Base-by-base conservation (phyloP, 176 grass and related monocot genomes). In the Raddia distichophylla region DNA sequence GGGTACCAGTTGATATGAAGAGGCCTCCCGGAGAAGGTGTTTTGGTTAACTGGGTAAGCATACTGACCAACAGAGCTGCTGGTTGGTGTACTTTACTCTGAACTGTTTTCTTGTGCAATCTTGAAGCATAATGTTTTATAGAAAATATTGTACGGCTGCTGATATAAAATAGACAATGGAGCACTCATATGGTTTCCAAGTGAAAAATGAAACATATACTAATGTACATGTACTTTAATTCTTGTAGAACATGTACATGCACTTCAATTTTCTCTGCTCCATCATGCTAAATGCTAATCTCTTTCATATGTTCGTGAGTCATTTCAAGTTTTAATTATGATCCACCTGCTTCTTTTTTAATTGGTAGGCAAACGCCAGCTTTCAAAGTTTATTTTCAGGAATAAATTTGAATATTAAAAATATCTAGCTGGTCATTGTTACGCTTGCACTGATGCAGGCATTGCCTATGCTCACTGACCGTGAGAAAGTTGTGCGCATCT, bases 1-100 rank as follows among this genome's bases (percentile, higher is more conserved):
- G 93, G 75, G 69, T 93, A 64, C 97, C 97, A 43, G 97, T 99
- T 80, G 91, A 96, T 82, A 93, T 95, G 93, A 96, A 93, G 82
- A 92, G 87, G 80, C 85, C 91, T 71, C 80, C 93, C 20, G 97
- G 93, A 46, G 90, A 99, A 91, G 93, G 91, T 76, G 91, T 93
- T 87, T 67, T 99, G 67, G 93, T 99, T 35, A 85, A 90, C 73
- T 99, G 97, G 97, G 97, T 99, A 79, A 80, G 86, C 27, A 77
- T 76, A 63, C 32, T 50, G n/a, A 52, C 17, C 64, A 74, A 67
- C 37, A 66, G 55, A 66, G 16, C 59, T 71, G 53, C 72, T 20
- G n/a, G 33, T 67, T 60, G 32, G 67, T 84, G 10, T 59, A 34
- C 74, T 82, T 73, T 82, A 15, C 55, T 67, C 67, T 78, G 9